A percentile compares a stretch with the other conserved stretches of the same genome.
phyloP scores from a whole-genome alignment of 169 alveolate species.

The Plasmodium vinckei region DNA sequence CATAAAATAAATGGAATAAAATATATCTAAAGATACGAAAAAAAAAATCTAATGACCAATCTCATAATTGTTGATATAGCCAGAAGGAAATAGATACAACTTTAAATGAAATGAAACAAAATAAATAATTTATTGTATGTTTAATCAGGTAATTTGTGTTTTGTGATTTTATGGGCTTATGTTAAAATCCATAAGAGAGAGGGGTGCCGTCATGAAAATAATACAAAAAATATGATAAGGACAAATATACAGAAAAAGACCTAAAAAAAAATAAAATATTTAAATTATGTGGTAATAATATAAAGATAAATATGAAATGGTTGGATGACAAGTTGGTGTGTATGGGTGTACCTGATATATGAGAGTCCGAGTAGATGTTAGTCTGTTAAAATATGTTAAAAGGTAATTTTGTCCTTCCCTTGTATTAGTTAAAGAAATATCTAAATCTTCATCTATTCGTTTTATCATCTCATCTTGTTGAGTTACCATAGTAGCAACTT shows the following conservation, averaged over 20 bases:
- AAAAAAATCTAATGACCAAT: too few species aligned
- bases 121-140: too few species aligned
- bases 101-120: too few species aligned
- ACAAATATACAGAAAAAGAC: slow-evolving; percentile 51
- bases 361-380: slow-evolving; percentile 44
- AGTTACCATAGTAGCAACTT: slow-evolving; percentile 82
- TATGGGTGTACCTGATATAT: slow-evolving; percentile 26
- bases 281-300: neutral
- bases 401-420: slow-evolving; percentile 77
- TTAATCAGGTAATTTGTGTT: too few species aligned
- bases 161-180: too few species aligned
- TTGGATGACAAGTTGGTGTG: neutral
- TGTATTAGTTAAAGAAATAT: slow-evolving; percentile 78
- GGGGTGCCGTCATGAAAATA: slow-evolving; percentile 20
- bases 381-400: slow-evolving; percentile 27
- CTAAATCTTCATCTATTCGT: slow-evolving; percentile 85
- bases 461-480: slow-evolving; percentile 87
- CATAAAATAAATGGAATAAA: too few species aligned
- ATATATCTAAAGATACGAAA: too few species aligned
- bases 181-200: too few species aligned
- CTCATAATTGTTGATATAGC: too few species aligned
- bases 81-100: too few species aligned
- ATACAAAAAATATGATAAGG: slow-evolving; percentile 54
- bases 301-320: neutral
- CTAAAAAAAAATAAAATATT: neutral